These are phyloP conservation scores for Tuber aestivum DNA, from an alignment of 495 filamentous ascomycete species.

Conservation along the genomic window DNA sequence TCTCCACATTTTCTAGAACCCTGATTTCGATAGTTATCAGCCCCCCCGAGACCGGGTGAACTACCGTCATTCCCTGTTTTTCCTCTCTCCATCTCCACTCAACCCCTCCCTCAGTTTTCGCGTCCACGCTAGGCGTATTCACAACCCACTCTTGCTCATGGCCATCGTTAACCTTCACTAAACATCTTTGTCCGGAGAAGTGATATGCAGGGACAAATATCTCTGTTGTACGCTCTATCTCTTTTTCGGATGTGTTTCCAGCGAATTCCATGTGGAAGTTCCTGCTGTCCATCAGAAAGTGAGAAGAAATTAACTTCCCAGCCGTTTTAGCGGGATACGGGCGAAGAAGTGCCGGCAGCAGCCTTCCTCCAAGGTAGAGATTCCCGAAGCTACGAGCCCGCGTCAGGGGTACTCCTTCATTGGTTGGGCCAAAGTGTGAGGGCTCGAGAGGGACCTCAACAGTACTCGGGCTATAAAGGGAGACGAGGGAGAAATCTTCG, in stretches of 20 bases:
- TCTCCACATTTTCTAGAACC: neutral
- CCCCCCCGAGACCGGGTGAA: conserved; percentile 10
- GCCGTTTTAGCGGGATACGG: conserved; percentile 39
- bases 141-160: conserved; percentile 21
- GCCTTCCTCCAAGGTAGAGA: conserved; percentile 35
- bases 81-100: conserved; percentile 37
- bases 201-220: conserved; percentile 40
- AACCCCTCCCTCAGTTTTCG: conserved; percentile 22
- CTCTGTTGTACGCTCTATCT: conserved; percentile 33
- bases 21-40: neutral
- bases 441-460: conserved; percentile 29
- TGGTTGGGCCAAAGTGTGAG: conserved; percentile 18
- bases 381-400: conserved; percentile 31
- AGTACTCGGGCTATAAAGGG: conserved; percentile 48
- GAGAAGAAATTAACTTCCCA: conserved; percentile 28
- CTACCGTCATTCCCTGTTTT: conserved; percentile 24
- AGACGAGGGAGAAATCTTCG: conserved; percentile 67
- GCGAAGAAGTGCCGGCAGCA: conserved; percentile 32
- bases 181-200: conserved; percentile 30
- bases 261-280: conserved; percentile 32
- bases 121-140: conserved; percentile 17
- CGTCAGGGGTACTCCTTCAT: conserved; percentile 24
- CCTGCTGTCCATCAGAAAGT: conserved; percentile 32
- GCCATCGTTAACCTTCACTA: conserved; percentile 23
- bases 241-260: conserved; percentile 8